Evolutionary conservation across 2,329 filamentous ascomycete species (phyloP).

Genomic region (Fusarium sp.): DNA sequence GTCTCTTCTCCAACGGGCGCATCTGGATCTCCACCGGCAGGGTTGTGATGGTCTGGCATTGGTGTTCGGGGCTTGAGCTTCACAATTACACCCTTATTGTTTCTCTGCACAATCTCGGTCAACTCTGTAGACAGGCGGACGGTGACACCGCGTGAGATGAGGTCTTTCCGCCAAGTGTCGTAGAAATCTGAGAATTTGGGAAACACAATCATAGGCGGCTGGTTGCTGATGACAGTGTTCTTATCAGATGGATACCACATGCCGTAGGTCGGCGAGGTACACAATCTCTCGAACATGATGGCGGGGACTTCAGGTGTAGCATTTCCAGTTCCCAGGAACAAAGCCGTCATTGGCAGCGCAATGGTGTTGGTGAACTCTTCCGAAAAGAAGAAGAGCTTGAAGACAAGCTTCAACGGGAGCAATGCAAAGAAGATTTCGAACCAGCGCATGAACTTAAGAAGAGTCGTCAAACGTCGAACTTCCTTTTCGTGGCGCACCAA

Average conservation of each 20-base stretch:
- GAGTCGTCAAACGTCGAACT: conserved; percentile 20
- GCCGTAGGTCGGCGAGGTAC: conserved; percentile 31
- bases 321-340: conserved; percentile 32
- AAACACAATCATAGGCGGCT: conserved; percentile 32
- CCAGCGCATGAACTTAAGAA: conserved; percentile 40
- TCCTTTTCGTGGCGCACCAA: conserved; percentile 27
- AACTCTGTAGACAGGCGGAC: conserved; percentile 23
- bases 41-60: conserved; percentile 28
- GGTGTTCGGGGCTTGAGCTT: conserved; percentile 28
- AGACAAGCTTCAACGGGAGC: conserved; percentile 14
- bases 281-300: conserved; percentile 29
- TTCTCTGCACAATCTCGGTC: conserved; percentile 28
- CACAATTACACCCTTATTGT: conserved; percentile 24
- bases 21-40: conserved; percentile 25
- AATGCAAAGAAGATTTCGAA: conserved; percentile 34
- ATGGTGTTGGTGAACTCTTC: conserved; percentile 37
- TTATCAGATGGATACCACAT: conserved; percentile 37
- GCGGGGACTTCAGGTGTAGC: conserved; percentile 29
- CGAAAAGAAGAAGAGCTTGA: conserved; percentile 26
- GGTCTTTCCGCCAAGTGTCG: conserved; percentile 21
- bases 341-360: conserved; percentile 26
- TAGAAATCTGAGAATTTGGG: conserved; percentile 38
- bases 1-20: conserved; percentile 22
- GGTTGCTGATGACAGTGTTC: conserved; percentile 22
- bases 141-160: conserved; percentile 21